These are phyloP conservation scores for Stagonosporopsis vannaccii DNA, from an alignment of 2,329 filamentous ascomycete species.

Conservation along the genomic window DNA sequence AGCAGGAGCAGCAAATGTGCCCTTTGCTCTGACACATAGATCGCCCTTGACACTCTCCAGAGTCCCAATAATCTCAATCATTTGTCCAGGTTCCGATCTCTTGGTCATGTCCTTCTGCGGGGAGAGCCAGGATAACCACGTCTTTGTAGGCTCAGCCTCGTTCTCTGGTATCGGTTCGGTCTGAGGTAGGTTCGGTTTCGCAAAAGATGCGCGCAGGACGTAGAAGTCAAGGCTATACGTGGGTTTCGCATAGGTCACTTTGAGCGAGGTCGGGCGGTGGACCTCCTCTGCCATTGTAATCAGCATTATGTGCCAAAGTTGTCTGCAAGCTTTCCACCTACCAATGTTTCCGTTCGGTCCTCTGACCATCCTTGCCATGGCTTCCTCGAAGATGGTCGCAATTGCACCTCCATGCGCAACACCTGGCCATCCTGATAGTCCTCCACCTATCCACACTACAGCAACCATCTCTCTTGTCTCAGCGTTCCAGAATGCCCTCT, in stretches of 20 bases:
- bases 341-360: constrained; percentile 51
- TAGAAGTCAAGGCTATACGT: constrained; percentile 69
- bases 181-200: constrained; percentile 35
- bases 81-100: constrained; percentile 48
- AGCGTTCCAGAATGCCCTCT: constrained; percentile 71
- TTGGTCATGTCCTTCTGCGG: constrained; percentile 52
- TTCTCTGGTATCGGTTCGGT: constrained; percentile 34
- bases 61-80: constrained; percentile 60
- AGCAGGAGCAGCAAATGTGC: constrained; percentile 27
- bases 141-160: constrained; percentile 36
- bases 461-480: constrained; percentile 65
- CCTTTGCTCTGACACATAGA: constrained; percentile 64
- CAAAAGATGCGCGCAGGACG: constrained; percentile 61
- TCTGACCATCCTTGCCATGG: constrained; percentile 69
- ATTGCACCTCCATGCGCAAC: constrained; percentile 75
- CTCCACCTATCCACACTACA: constrained; percentile 73
- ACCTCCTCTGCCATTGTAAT: constrained; percentile 30
- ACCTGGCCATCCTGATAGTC: constrained; percentile 72
- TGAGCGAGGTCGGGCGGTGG: constrained; percentile 48
- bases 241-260: constrained; percentile 68
- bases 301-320: neutral
- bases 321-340: constrained; percentile 17
- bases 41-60: constrained; percentile 64
- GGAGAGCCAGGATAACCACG: constrained; percentile 40
- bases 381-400: constrained; percentile 74